Percentiles rank a stretch among this genome's conserved stretches.
Evolutionary conservation across 352 stramenopile species (phyloP).

Genomic region (Phytophthora tubulina): DNA sequence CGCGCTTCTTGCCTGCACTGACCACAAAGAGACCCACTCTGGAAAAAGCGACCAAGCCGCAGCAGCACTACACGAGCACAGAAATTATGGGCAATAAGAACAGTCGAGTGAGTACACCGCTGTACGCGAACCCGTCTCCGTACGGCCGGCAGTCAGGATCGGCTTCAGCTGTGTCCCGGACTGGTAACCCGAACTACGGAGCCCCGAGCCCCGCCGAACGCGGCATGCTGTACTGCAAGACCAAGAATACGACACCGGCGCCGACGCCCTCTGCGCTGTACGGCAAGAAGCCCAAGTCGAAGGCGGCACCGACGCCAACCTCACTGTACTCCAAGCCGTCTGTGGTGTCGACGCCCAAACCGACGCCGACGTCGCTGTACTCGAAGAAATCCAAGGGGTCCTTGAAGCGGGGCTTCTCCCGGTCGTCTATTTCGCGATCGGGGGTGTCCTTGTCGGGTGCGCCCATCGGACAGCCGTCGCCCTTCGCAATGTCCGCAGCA

Average conservation of each 20-base stretch:
- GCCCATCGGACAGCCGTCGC: slow-evolving; percentile 33
- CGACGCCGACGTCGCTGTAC: slow-evolving; percentile 41
- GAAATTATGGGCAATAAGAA: slow-evolving; percentile 42
- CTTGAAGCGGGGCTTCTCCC: slow-evolving; percentile 28
- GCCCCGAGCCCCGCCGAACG: slow-evolving; percentile 33
- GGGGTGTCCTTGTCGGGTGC: slow-evolving; percentile 28
- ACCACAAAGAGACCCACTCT: slow-evolving; percentile 22
- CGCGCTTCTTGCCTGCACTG: slow-evolving; percentile 3
- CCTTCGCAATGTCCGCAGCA: slow-evolving; percentile 34
- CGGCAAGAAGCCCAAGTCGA: slow-evolving; percentile 36
- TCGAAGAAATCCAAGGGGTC: slow-evolving; percentile 36
- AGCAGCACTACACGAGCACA: not conserved
- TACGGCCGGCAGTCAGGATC: slow-evolving; percentile 31
- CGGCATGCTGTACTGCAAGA: slow-evolving; percentile 42
- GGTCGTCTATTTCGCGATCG: slow-evolving; percentile 35
- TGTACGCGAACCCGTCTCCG: slow-evolving; percentile 26
- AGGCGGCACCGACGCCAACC: slow-evolving; percentile 22
- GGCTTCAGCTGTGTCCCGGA: slow-evolving; percentile 21
- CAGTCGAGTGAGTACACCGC: slow-evolving; percentile 27
- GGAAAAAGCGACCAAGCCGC: slow-evolving; percentile 19
- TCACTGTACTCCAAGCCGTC: slow-evolving; percentile 40
- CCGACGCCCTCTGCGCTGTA: slow-evolving; percentile 34
- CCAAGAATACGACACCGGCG: slow-evolving; percentile 27
- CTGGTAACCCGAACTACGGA: slow-evolving; percentile 25
- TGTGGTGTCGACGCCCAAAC: slow-evolving; percentile 23